These are phyloP conservation scores for Nicotiana benthamiana DNA, from an alignment of 257 asterid genomes.

Conservation along the genomic window DNA sequence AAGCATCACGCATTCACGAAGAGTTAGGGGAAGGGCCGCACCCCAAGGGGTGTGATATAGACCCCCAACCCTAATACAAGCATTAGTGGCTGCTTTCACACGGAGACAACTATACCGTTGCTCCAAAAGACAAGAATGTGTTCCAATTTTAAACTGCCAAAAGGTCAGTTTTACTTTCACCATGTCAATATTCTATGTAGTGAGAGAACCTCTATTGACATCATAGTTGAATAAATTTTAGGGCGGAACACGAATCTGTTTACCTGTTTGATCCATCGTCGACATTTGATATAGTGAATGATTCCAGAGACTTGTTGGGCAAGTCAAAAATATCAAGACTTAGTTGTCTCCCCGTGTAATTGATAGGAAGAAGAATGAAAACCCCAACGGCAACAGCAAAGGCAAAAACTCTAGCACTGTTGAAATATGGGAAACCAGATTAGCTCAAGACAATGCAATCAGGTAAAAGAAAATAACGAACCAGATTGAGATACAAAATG, in stretches of 20 bases:
- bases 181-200: background rate
- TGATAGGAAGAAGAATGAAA: conserved; percentile 83
- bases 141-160: background rate
- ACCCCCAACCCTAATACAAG: too few relatives aligned
- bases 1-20: too few relatives aligned
- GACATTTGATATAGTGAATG: conserved; percentile 90
- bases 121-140: background rate
- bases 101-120: too few relatives aligned
- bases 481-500: conserved; percentile 1
- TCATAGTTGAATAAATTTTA: background rate
- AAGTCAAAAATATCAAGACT: conserved; percentile 62
- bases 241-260: background rate
- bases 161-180: background rate
- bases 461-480: background rate
- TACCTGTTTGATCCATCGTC: conserved; percentile 90
- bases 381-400: conserved; percentile 71
- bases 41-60: too few relatives aligned
- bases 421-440: background rate
- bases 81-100: too few relatives aligned
- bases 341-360: conserved; percentile 84
- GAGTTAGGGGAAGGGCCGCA: too few relatives aligned
- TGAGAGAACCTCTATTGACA: background rate
- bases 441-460: conserved; percentile 8
- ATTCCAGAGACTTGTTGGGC: conserved; percentile 72
- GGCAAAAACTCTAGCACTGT: conserved; percentile 72